Percentiles rank a stretch among this genome's conserved stretches.
These are phyloP conservation scores for Astragalus membranaceus DNA, from an alignment of 306 rosid genomes.

Conservation along the genomic window DNA sequence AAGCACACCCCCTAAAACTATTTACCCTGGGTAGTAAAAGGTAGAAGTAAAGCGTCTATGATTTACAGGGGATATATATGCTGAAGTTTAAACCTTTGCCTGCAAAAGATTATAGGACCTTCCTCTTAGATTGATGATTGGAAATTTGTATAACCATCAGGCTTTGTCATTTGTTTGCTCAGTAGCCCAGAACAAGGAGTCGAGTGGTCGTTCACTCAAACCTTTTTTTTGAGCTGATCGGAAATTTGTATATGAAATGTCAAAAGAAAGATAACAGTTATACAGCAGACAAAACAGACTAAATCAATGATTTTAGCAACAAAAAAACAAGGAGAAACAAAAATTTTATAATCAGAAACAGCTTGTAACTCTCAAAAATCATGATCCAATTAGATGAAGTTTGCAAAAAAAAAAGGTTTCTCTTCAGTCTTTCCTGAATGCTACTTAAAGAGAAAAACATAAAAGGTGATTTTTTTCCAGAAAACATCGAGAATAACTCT, in stretches of 20 bases:
- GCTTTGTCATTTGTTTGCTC: constrained; percentile 14
- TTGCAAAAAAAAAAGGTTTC: background rate
- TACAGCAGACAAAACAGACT: background rate
- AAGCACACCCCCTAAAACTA: constrained; percentile 8
- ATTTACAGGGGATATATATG: constrained; percentile 8
- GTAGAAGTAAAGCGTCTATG: constrained; percentile 12
- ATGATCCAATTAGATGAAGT: constrained; percentile 14
- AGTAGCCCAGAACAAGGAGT: constrained; percentile 10
- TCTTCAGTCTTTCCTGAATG: constrained; percentile 1
- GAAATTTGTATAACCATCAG: constrained; percentile 20
- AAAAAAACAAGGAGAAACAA: background rate
- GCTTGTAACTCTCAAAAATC: constrained; percentile 7
- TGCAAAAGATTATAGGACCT: background rate
- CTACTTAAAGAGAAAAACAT: constrained; percentile 12
- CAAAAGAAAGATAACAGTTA: background rate
- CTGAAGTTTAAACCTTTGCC: constrained; percentile 21
- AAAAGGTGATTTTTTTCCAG: background rate
- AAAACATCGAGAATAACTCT: constrained; percentile 5
- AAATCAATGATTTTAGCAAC: background rate
- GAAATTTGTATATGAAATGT: constrained; percentile 10
- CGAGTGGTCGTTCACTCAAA: constrained; percentile 23
- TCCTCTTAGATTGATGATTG: constrained; percentile 12
- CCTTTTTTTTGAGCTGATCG: constrained; percentile 64
- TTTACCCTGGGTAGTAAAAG: constrained; percentile 24
- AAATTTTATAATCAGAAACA: constrained; percentile 5